Evolutionary conservation across 208 protist species (phyloP).

Genomic region (Crithidia thermophila): DNA sequence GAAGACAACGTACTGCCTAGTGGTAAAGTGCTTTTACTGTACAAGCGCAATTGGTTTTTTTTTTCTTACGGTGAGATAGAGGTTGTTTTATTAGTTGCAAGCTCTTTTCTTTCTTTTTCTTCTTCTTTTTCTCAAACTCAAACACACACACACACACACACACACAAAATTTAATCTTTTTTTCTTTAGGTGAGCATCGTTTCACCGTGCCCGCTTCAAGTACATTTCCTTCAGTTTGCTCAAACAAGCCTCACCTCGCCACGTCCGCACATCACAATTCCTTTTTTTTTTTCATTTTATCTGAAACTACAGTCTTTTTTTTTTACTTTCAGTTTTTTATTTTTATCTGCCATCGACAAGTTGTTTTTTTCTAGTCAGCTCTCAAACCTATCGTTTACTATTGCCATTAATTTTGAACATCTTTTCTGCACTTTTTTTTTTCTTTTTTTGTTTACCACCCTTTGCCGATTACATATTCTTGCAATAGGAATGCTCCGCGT

Average conservation of each 20-base stretch:
- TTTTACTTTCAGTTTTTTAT: neutral
- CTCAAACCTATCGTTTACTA: too few species aligned
- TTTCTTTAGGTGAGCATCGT: too few species aligned
- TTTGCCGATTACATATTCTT: neutral
- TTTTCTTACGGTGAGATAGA: slow-evolving; percentile 3
- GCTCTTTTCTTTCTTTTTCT: slow-evolving; percentile 15
- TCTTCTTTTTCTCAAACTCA: slow-evolving; percentile 14
- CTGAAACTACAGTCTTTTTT: neutral
- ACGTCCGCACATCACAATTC: too few species aligned
- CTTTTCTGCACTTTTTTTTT: slow-evolving; percentile 1
- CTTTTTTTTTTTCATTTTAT: neutral
- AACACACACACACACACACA: slow-evolving; percentile 2
- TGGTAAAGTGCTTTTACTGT: too few species aligned
- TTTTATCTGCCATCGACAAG: too few species aligned
- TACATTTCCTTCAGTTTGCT: too few species aligned
- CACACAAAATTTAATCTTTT: neutral
- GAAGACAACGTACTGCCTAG: too few species aligned
- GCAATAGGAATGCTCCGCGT: slow-evolving; percentile 1
- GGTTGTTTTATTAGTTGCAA: neutral
- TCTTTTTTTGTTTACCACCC: neutral
- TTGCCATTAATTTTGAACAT: too few species aligned
- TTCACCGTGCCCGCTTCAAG: too few species aligned
- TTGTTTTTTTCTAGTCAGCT: neutral
- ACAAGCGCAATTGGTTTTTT: too few species aligned
- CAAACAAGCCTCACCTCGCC: too few species aligned